Evolutionary conservation across 2,329 filamentous ascomycete genomes (phyloP).

Genomic region (Zasmidium citrigriseum): DNA sequence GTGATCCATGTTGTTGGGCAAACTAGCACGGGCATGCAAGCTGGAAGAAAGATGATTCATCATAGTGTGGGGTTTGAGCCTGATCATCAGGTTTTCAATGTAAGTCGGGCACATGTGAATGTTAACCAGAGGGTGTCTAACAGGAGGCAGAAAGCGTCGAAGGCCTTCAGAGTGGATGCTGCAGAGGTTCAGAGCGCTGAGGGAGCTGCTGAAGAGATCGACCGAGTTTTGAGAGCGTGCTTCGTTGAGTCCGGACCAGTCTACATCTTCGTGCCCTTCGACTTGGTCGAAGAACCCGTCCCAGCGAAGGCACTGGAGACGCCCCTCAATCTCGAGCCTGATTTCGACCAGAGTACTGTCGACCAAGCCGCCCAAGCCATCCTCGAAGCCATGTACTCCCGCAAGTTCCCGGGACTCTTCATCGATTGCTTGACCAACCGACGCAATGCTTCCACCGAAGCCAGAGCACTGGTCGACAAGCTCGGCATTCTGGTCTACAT

Average conservation of each 20-base stretch:
- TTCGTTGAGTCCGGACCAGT: slow-evolving; percentile 74
- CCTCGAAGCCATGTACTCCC: slow-evolving; percentile 69
- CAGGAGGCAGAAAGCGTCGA: slow-evolving; percentile 60
- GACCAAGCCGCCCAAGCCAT: slow-evolving; percentile 84
- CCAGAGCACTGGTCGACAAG: background rate
- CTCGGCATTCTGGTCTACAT: background rate
- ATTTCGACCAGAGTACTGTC: slow-evolving; percentile 66
- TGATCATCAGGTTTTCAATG: background rate
- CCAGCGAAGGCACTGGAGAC: slow-evolving; percentile 70
- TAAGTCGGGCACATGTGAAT: background rate
- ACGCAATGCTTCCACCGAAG: background rate
- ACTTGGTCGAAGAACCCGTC: slow-evolving; percentile 75
- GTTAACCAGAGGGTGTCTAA: too few species aligned
- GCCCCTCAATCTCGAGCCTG: slow-evolving; percentile 66
- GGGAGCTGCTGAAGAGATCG: slow-evolving; percentile 74
- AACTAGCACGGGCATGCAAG: background rate
- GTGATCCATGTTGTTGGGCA: slow-evolving; percentile 44
- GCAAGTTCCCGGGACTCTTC: slow-evolving; percentile 74
- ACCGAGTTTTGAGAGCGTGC: slow-evolving; percentile 74
- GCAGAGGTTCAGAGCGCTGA: slow-evolving; percentile 67
- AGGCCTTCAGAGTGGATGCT: slow-evolving; percentile 49
- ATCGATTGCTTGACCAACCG: slow-evolving; percentile 64
- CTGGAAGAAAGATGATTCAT: slow-evolving; percentile 4
- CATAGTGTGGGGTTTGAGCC: slow-evolving; percentile 3
- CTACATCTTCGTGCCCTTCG: slow-evolving; percentile 80